A percentile compares a stretch with the other conserved stretches of the same genome.
phyloP scores from a whole-genome alignment of 352 stramenopile genomes.

The Phytopythium chamaehyphon region DNA sequence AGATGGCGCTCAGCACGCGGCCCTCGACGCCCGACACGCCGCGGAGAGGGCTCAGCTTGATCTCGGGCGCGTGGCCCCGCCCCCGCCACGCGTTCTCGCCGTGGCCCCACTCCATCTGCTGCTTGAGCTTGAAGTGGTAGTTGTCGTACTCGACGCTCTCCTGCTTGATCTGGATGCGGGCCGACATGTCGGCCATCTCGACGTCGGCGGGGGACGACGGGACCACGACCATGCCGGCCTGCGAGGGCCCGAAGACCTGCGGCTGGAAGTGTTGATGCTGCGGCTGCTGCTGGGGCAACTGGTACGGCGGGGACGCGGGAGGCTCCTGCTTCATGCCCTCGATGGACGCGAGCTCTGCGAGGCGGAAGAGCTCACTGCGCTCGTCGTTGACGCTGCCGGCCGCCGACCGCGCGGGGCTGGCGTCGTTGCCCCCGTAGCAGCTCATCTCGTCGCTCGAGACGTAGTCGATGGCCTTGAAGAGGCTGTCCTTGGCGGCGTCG shows the following conservation, averaged over 20 bases:
- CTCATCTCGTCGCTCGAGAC: conserved; percentile 50
- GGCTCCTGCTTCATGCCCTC: conserved; percentile 73
- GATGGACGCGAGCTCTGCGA: conserved; percentile 71
- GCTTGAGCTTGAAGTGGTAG: conserved; percentile 27
- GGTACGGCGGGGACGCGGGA: conserved; percentile 7
- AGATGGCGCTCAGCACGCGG: conserved; percentile 41
- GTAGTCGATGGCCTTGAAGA: conserved; percentile 64
- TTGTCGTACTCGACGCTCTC: conserved; percentile 18
- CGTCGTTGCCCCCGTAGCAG: conserved; percentile 15
- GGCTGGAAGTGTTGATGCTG: background rate
- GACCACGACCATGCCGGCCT: background rate
- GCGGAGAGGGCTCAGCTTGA: conserved; percentile 58
- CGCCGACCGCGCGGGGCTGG: conserved; percentile 34
- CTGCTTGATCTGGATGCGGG: conserved; percentile 29
- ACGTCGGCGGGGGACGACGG: conserved; percentile 16
- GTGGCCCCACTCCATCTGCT: conserved; percentile 29
- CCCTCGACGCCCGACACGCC: conserved; percentile 20
- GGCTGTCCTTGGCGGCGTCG: conserved; percentile 48
- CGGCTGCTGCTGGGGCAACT: conserved; percentile 12
- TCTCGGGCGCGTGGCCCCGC: conserved; percentile 41
- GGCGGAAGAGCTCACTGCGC: conserved; percentile 62
- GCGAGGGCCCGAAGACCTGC: background rate
- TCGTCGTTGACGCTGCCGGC: conserved; percentile 21
- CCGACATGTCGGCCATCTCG: conserved; percentile 40
- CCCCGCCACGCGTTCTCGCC: conserved; percentile 1